Evolutionary conservation across 2,329 filamentous ascomycete species (phyloP).

Genomic region (Ceratocystis colombiana): DNA sequence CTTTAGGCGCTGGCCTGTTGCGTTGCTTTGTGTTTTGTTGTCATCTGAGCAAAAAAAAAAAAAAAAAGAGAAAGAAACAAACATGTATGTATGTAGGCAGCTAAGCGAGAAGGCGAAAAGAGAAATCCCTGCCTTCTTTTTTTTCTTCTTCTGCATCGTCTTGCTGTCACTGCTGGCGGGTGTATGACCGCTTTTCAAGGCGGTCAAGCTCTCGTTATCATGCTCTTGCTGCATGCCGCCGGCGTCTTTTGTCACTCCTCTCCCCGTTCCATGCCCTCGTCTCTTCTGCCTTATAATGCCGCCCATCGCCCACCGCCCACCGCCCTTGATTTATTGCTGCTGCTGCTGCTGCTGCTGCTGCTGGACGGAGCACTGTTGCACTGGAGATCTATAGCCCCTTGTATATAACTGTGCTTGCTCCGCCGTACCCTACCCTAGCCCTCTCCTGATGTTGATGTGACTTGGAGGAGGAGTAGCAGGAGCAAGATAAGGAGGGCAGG

Average conservation of each 20-base stretch:
- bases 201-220: conserved; percentile 1
- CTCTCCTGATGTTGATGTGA: too few relatives aligned
- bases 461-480: too few relatives aligned
- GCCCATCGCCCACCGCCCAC: too few relatives aligned
- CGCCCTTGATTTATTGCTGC: neutral
- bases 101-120: neutral
- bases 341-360: neutral
- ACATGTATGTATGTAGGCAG: neutral
- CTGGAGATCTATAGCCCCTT: too few relatives aligned
- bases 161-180: neutral
- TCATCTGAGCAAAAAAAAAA: too few relatives aligned
- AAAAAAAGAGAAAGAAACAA: too few relatives aligned
- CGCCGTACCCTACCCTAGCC: neutral
- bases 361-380: conserved; percentile 1
- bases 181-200: neutral
- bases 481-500: neutral
- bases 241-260: too few relatives aligned
- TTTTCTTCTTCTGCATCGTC: neutral
- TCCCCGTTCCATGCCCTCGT: too few relatives aligned
- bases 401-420: neutral
- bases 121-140: neutral
- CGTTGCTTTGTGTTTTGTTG: neutral
- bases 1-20: neutral
- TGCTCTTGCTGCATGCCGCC: neutral
- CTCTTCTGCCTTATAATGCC: too few relatives aligned